phyloP scores from a whole-genome alignment of 2,329 filamentous ascomycete genomes.

The Diaporthe sp. region DNA sequence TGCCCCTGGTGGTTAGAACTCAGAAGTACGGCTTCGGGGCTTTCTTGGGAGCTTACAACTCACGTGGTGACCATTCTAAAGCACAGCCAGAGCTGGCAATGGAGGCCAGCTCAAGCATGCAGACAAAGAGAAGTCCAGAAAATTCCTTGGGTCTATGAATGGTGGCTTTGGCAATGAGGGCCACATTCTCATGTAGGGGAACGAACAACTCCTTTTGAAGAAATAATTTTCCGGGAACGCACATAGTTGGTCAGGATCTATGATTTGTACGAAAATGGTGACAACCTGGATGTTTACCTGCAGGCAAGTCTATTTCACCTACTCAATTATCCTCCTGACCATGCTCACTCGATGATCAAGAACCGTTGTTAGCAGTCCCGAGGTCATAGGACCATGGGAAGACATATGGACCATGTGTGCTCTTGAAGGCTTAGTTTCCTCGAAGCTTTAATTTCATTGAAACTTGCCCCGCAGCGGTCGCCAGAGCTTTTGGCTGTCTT shows the following conservation, averaged over 20 bases:
- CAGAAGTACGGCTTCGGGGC: fast-evolving
- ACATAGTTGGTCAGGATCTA: not conserved
- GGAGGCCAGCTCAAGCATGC: fast-evolving
- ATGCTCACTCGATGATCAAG: not conserved
- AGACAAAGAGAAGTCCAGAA: not conserved
- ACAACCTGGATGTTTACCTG: no score
- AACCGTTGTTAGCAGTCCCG: no score
- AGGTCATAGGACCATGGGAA: not conserved
- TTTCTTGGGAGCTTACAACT: not conserved
- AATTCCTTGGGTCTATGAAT: not conserved
- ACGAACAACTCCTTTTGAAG: not conserved
- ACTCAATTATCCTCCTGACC: no score
- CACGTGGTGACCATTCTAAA: fast-evolving
- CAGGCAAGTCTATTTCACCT: no score
- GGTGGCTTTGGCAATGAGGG: not conserved
- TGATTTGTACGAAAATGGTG: no score
- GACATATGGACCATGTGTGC: no score
- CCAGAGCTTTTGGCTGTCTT: not conserved
- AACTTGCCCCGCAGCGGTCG: not conserved
- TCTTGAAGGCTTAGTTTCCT: not conserved
- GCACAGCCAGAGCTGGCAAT: not conserved
- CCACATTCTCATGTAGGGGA: not conserved
- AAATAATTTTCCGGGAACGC: not conserved
- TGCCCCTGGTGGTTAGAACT: not conserved
- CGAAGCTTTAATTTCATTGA: not conserved